Base-by-base conservation (phyloP, 2,329 filamentous ascomycete species). In the Fusarium humuli region DNA sequence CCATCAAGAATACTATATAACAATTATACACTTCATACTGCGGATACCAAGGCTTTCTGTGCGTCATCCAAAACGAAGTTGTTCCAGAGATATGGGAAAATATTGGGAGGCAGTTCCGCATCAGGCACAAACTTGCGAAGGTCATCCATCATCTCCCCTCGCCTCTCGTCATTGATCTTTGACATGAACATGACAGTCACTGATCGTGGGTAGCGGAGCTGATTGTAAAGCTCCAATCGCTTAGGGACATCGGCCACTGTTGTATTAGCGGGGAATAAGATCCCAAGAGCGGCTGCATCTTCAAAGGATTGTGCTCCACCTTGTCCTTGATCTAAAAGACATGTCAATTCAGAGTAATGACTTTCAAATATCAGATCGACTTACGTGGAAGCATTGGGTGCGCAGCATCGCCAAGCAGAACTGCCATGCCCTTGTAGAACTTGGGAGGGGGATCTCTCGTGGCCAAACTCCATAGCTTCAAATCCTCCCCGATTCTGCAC, bases 381-480 rank as follows among this genome's bases (percentile, higher is more conserved):
- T 42, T 40, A 65, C 65, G 61, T 14, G 61, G 65, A 41, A 65
- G 61, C 65, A 67, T 67, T 0, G 65, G 65, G 6, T 67, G 65
- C 12, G 65, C 65, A 27, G 65, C 65, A 4, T 67, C 65, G 2
- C 65, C 65, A 2, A 67, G 34, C 14, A 61, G 5, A 22, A 58
- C 58, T 1, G 58, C 49, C n/a, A 30, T 61, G 34, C 58, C 58
- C 10, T 48, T 57, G n/a, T 49, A 45, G 10, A 61, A 61, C 32
- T 61, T n/a, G 5, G 23, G 23, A 29, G 45, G 53, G 9, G 14
- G 58, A 2, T 61, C 58, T 34, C 58, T 49, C 3, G 58, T 61
- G 13, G 58, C 58, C 34, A 61, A 29, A 9, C 58, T 61, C 58
- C 58, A 61, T 3, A 61, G 44, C 6, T 61, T 61, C n/a, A 61